Percentiles rank a stretch among this genome's conserved stretches.
These are phyloP conservation scores for Breviolum minutum DNA, from an alignment of 73 alveolate species.

Conservation along the genomic window DNA sequence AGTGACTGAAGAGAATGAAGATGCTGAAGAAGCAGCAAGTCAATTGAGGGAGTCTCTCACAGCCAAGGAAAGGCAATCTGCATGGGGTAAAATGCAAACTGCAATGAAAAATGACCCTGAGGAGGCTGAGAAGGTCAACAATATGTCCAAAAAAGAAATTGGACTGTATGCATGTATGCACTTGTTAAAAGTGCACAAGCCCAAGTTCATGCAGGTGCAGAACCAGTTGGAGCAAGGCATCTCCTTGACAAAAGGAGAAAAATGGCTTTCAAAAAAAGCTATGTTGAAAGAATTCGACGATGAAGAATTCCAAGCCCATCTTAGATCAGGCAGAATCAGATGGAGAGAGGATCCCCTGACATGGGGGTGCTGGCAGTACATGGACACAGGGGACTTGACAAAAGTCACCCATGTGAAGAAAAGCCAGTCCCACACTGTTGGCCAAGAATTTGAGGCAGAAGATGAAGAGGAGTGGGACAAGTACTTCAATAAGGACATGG, in stretches of 20 bases:
- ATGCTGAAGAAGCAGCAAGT: background rate
- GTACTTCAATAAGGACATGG: background rate
- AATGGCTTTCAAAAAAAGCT: background rate
- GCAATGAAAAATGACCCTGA: background rate
- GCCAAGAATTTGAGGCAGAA: background rate
- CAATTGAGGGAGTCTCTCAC: background rate
- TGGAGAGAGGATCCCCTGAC: background rate
- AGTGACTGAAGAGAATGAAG: background rate
- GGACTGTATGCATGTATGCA: background rate
- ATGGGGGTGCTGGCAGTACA: background rate
- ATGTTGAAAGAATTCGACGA: background rate
- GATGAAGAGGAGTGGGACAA: background rate
- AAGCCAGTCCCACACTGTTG: background rate
- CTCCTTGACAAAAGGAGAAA: constrained; percentile 29
- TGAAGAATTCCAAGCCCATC: background rate
- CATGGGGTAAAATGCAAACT: background rate
- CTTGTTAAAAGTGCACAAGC: background rate
- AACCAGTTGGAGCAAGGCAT: background rate
- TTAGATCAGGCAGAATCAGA: background rate
- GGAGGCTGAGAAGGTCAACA: background rate
- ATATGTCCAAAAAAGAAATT: background rate
- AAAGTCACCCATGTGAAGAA: background rate
- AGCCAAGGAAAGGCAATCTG: background rate
- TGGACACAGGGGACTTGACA: background rate
- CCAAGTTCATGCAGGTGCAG: background rate